These are phyloP conservation scores for Phylloporus arenicola DNA, from an alignment of 768 basidiomycete genomes.

Conservation along the genomic window DNA sequence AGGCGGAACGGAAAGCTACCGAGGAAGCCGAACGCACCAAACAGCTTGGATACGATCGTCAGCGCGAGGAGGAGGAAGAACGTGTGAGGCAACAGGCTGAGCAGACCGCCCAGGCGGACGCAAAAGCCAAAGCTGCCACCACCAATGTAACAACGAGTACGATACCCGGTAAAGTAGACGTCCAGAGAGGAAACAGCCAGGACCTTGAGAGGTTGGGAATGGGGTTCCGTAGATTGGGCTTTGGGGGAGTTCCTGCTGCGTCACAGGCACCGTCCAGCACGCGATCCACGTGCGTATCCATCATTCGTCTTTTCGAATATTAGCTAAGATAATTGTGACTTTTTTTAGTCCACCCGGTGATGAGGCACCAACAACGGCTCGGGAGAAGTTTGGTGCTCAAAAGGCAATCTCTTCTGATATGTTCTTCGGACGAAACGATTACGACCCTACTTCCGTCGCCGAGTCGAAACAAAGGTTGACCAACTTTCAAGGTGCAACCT, in stretches of 20 bases:
- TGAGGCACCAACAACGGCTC: conserved; percentile 70
- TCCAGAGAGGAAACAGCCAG: conserved; percentile 39
- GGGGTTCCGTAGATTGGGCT: conserved; percentile 77
- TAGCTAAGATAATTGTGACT: neutral
- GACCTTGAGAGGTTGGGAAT: conserved; percentile 56
- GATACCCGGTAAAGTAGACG: conserved; percentile 26
- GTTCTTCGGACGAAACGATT: conserved; percentile 88
- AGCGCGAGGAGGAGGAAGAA: conserved; percentile 79
- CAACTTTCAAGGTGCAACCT: conserved; percentile 84
- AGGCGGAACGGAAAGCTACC: conserved; percentile 82
- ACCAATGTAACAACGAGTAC: conserved; percentile 20
- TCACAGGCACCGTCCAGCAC: conserved; percentile 49
- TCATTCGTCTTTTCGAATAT: neutral
- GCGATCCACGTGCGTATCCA: conserved; percentile 31
- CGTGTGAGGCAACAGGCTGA: conserved; percentile 61
- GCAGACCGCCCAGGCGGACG: conserved; percentile 29
- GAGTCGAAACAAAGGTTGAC: conserved; percentile 83
- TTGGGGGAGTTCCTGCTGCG: conserved; percentile 72
- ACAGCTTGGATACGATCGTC: conserved; percentile 86
- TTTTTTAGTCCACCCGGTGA: conserved; percentile 33
- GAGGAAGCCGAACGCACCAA: conserved; percentile 93
- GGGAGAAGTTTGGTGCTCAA: conserved; percentile 87
- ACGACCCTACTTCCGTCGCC: conserved; percentile 63
- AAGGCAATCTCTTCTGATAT: conserved; percentile 98
- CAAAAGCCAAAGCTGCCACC: conserved; percentile 28